These are phyloP conservation scores for Falciphora oryzae DNA, from an alignment of 2,329 filamentous ascomycete genomes.

Conservation along the genomic window DNA sequence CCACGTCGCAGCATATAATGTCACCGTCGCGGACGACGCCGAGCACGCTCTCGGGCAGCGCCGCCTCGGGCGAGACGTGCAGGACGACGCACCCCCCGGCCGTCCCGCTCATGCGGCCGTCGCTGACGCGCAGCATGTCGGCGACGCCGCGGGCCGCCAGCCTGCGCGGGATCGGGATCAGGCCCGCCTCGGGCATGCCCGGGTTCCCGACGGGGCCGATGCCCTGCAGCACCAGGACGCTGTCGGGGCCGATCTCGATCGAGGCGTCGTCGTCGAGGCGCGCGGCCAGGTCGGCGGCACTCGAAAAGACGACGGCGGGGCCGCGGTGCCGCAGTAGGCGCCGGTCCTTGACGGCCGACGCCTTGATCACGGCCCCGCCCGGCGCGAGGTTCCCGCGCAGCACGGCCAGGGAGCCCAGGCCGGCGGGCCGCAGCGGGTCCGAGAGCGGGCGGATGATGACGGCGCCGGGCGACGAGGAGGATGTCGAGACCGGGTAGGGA, in stretches of 20 bases:
- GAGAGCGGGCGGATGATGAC: slow-evolving; percentile 60
- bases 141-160: slow-evolving; percentile 67
- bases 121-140: slow-evolving; percentile 80
- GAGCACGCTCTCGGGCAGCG: slow-evolving; percentile 67
- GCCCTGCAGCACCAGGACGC: slow-evolving; percentile 76
- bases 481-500: neutral
- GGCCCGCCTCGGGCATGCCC: slow-evolving; percentile 82
- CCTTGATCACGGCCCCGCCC: slow-evolving; percentile 83
- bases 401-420: slow-evolving; percentile 47
- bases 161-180: slow-evolving; percentile 64
- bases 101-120: slow-evolving; percentile 82
- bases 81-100: slow-evolving; percentile 86
- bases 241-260: slow-evolving; percentile 55
- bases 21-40: slow-evolving; percentile 74
- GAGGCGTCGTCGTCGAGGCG: slow-evolving; percentile 46
- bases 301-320: slow-evolving; percentile 58
- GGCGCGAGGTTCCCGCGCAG: slow-evolving; percentile 78
- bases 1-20: slow-evolving; percentile 70
- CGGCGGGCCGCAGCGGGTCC: slow-evolving; percentile 55
- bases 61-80: slow-evolving; percentile 82
- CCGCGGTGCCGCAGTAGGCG: slow-evolving; percentile 41
- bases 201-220: slow-evolving; percentile 88
- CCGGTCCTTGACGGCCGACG: slow-evolving; percentile 77
- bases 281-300: slow-evolving; percentile 67
- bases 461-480: neutral